A percentile compares a stretch with the other conserved stretches of the same genome.
phyloP scores from a whole-genome alignment of 2,329 filamentous ascomycete species.

The Claviceps quebecensis region DNA sequence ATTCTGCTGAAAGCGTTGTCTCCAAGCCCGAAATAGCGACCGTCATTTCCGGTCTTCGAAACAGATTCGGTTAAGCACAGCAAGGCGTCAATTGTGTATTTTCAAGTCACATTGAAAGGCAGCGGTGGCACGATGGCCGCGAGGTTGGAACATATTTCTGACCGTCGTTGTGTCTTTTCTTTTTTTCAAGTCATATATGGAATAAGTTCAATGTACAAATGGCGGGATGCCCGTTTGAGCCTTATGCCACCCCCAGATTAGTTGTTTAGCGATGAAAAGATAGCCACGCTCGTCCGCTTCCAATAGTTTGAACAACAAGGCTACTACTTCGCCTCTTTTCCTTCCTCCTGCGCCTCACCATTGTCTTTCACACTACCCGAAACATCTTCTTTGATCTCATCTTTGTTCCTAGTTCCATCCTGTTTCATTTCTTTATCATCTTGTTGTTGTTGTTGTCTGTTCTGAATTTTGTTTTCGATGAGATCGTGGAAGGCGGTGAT shows the following conservation, averaged over 20 bases:
- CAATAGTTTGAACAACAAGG: neutral
- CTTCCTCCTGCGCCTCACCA: slow-evolving; percentile 38
- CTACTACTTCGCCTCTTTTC: slow-evolving; percentile 39
- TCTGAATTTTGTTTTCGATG: slow-evolving; percentile 99
- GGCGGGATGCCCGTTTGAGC: neutral
- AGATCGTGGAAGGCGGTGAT: slow-evolving; percentile 98
- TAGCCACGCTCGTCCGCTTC: neutral
- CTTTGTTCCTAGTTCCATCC: slow-evolving; percentile 47
- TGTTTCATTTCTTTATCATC: slow-evolving; percentile 90
- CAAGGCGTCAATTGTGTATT: neutral
- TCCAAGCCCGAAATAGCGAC: slow-evolving; percentile 58
- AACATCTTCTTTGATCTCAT: slow-evolving; percentile 41
- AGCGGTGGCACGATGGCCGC: neutral
- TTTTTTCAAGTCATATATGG: neutral
- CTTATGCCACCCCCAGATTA: neutral
- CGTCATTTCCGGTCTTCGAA: slow-evolving; percentile 34
- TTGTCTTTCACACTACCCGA: slow-evolving; percentile 34
- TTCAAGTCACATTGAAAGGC: neutral
- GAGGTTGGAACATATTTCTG: neutral
- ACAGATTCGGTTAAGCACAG: neutral
- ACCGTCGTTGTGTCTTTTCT: neutral
- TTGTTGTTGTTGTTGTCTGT: slow-evolving; percentile 81
- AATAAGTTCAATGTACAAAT: neutral
- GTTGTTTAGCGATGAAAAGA: neutral
- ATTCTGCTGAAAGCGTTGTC: slow-evolving; percentile 40